Evolutionary conservation across 768 basidiomycete species (phyloP), one percentile per base, ranked within the genome.

Genomic region (Gyrodon lividus): DNA sequence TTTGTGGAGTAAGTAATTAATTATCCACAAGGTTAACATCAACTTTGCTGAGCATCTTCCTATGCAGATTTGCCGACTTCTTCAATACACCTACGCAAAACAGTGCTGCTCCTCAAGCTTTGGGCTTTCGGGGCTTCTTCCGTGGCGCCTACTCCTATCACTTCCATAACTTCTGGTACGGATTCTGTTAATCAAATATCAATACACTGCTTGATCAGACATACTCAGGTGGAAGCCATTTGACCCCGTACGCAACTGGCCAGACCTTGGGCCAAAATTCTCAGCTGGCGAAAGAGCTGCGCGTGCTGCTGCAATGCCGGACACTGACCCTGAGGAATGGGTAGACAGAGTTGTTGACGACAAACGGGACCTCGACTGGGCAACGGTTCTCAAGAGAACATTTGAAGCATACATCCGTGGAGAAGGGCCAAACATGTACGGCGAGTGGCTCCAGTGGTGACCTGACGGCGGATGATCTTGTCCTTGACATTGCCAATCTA

Each of bases 81-180:
- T 96, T 96, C 67, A 84, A 90, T 51, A 89, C 91, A 0, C 91
- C 92, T 7, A 60, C 73, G 9, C 74, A 78, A 49, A 79, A 78
- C 43, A 85, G 87, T 56, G 93, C 90, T 2, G 89, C 87, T 8
- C 91, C 96, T 5, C 84, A 88, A 59, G 89, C 88, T 13, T 73
- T 92, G 14, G 97, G 97, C 8, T 90, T 98, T 58, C 87, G 93
- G 59, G 94, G 92, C 9, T 99, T 98, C 78, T 99, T 95, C 79
- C 84, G 83, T 52, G 97, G 96, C 6, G 91, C 96, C 5, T 98
- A 85, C 66, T 94, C 90, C 2, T 98, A 98, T 68, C 94, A 98
- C 69, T 98, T 89, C 72, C 95, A 98, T 66, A 95, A 94, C 66
- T 90, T 82, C 71, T 94, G 92, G 92, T 89, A 48, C 48, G 82